Base-by-base conservation (phyloP, 2,329 filamentous ascomycete species). In the Trichoderma sp. region DNA sequence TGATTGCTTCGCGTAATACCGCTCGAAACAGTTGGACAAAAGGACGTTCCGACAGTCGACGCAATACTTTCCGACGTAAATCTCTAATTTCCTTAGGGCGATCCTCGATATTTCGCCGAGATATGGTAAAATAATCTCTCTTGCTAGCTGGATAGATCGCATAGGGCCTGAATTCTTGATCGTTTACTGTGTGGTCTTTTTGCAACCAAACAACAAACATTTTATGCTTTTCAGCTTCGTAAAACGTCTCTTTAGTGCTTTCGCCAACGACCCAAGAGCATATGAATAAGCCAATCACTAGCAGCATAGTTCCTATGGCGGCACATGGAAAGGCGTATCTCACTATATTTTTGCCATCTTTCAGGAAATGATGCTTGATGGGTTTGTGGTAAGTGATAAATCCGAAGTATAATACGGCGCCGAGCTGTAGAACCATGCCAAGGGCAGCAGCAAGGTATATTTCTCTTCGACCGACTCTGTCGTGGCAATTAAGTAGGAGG, bases 181-280 rank as follows among this genome's bases (percentile, higher is more conserved):
- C 52, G 6, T 7, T 59, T 1, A 69, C 60, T 2, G 39, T 54
- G 2, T 54, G n/a, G 4, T 13, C 30, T 18, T 54, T 55, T 14
- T 80, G 78, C 0, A 80, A 56, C 77, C 77, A 80, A 4, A 77
- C 52, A 3, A 77, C 8, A 60, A 51, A 32, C 34, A 64, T 4
- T 54, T 70, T 2, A 2, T 10, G 18, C 0, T 5, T 5, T 1
- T 18, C 3, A 16, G 70, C 64, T 18, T 43, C 37, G 21, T 74
- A 77, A 4, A 28, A 63, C 0, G 52, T 68, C 69, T 80, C 76
- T 2, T 30, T 28, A 0, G 78, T 79, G 52, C 76, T 77, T 10
- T 56, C 64, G 26, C 80, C 76, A 3, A 81, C 75, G 2, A 80
- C 75, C 55, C 75, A 73, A 0, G 74, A 73, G 61, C 78, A 81